Evolutionary conservation across 169 alveolate species (phyloP).

Genomic region (Plasmodium relictum): DNA sequence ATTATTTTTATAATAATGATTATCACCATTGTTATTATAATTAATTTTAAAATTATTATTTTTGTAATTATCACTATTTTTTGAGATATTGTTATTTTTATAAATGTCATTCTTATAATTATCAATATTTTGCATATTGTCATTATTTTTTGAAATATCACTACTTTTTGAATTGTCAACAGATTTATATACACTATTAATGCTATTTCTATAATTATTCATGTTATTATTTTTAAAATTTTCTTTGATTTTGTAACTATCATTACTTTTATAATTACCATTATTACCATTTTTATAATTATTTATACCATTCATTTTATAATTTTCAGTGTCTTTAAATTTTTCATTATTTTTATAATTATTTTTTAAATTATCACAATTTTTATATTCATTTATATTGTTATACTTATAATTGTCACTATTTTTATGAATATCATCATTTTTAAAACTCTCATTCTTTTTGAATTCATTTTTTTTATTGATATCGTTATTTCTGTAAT

Average conservation of each 20-base stretch:
- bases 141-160: not conserved
- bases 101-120: not conserved
- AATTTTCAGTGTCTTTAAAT: not conserved
- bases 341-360: not conserved
- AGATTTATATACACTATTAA: no score
- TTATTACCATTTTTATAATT: not conserved
- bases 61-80: not conserved
- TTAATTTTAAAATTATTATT: not conserved
- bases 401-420: constrained; percentile 3
- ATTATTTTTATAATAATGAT: not conserved
- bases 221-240: constrained; percentile 5
- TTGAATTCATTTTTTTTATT: constrained; percentile 15
- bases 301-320: constrained; percentile 1
- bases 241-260: constrained; percentile 17
- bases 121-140: not conserved
- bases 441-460: not conserved
- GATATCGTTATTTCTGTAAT: constrained; percentile 14
- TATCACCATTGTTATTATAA: not conserved
- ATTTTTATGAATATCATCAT: not conserved
- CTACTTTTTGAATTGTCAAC: no score
- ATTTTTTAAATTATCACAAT: constrained; percentile 8
- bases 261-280: not conserved
- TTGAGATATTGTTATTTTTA: not conserved
- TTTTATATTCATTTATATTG: constrained; percentile 14
- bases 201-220: constrained; percentile 4